Evolutionary conservation across 805 yeast genomes (phyloP).

Genomic region (Ogataea ganodermae): DNA sequence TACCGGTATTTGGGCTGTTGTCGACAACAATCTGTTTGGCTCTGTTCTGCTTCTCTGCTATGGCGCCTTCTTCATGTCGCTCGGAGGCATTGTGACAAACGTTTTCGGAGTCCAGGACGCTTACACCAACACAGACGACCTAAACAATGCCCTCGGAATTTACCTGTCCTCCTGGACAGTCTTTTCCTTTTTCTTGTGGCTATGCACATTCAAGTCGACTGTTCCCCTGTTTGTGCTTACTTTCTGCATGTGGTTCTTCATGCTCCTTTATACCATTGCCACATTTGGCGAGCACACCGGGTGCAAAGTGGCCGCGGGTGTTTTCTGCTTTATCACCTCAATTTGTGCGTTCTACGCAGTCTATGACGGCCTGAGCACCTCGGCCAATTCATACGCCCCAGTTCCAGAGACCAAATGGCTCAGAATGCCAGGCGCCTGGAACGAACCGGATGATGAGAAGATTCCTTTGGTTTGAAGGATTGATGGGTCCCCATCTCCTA

Average conservation of each 20-base stretch:
- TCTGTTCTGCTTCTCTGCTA: constrained; percentile 48
- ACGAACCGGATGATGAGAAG: constrained; percentile 22
- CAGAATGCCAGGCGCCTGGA: constrained; percentile 36
- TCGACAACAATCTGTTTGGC: constrained; percentile 51
- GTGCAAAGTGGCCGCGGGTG: constrained; percentile 44
- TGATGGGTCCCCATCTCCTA: constrained; percentile 44
- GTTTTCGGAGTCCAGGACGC: constrained; percentile 44
- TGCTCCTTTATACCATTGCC: constrained; percentile 43
- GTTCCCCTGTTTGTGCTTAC: constrained; percentile 40
- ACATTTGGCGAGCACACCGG: constrained; percentile 38
- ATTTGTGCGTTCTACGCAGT: constrained; percentile 46
- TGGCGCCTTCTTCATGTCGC: constrained; percentile 53
- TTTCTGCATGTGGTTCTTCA: constrained; percentile 43
- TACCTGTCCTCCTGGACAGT: constrained; percentile 51
- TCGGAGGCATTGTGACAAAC: constrained; percentile 46
- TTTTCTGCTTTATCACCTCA: constrained; percentile 43
- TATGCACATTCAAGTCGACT: constrained; percentile 47
- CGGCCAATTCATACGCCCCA: constrained; percentile 29
- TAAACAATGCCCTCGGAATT: constrained; percentile 46
- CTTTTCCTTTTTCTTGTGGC: constrained; percentile 45
- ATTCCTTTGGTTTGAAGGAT: constrained; percentile 23
- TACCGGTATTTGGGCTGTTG: constrained; percentile 54
- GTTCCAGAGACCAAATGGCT: constrained; percentile 32
- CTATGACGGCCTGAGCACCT: constrained; percentile 41
- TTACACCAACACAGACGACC: constrained; percentile 39